Evolutionary conservation across 2,329 filamentous ascomycete species (phyloP).

Genomic region (Beauveria varroae): DNA sequence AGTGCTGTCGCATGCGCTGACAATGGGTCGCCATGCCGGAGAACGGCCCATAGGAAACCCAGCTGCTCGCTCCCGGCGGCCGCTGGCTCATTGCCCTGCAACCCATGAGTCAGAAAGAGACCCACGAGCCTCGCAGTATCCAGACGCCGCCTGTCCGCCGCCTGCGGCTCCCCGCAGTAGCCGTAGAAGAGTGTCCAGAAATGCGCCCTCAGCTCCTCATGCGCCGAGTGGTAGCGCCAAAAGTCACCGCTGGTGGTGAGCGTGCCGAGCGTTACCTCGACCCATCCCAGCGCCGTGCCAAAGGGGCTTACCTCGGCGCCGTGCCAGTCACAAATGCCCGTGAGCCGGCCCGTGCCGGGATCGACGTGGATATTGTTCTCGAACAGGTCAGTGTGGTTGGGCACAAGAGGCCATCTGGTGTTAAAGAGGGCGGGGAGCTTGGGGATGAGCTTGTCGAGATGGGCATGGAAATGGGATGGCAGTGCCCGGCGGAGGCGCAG

Average conservation of each 20-base stretch:
- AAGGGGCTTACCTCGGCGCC: conserved; percentile 21
- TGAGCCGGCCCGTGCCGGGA: conserved; percentile 18
- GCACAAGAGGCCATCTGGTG: conserved; percentile 13
- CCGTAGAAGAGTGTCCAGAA: not conserved
- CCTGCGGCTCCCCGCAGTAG: not conserved
- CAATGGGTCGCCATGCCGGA: not conserved
- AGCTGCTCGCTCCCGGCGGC: not conserved
- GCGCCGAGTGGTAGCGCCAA: not conserved
- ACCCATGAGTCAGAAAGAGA: not conserved
- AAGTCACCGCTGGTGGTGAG: not conserved
- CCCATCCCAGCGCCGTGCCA: conserved; percentile 19
- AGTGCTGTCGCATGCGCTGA: not conserved
- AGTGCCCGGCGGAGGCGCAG: too few relatives aligned
- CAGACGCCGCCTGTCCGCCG: not conserved
- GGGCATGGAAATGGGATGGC: too few relatives aligned
- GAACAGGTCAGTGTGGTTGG: conserved; percentile 21
- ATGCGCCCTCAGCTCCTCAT: not conserved
- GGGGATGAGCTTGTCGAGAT: too few relatives aligned
- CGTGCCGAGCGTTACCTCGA: conserved; percentile 17
- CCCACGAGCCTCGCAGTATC: not conserved
- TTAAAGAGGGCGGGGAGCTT: too few relatives aligned
- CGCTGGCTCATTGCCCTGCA: not conserved
- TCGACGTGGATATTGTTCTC: conserved; percentile 25
- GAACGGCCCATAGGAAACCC: not conserved
- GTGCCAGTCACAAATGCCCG: conserved; percentile 24